Conservation (phyloP, 2,329 filamentous ascomycete genomes). For the Fusarium verticillioides region DNA sequence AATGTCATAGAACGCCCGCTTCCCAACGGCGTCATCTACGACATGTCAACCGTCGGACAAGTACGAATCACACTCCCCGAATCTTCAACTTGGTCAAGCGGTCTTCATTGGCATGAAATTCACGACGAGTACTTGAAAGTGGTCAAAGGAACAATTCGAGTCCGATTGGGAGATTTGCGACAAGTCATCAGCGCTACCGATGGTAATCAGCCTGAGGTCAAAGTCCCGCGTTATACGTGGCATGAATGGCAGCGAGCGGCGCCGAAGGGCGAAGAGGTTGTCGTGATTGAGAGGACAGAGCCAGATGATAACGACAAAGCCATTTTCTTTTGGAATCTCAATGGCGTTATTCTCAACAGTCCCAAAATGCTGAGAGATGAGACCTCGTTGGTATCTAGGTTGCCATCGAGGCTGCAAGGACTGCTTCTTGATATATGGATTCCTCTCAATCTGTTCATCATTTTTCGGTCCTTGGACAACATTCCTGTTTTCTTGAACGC, state of each 20-base stretch:
- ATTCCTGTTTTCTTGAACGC: conserved; percentile 44
- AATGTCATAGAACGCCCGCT: conserved; percentile 19
- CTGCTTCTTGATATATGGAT: conserved; percentile 44
- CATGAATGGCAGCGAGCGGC: conserved; percentile 60
- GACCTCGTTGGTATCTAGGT: not conserved
- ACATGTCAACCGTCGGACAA: conserved; percentile 51
- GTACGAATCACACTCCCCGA: conserved; percentile 57
- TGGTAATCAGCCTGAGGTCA: conserved; percentile 45
- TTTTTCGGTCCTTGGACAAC: conserved; percentile 47
- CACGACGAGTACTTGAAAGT: conserved; percentile 60
- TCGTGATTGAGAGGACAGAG: conserved; percentile 60
- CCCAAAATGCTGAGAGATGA: conserved; percentile 7
- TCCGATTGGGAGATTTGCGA: conserved; percentile 30
- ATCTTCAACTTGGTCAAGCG: conserved; percentile 59
- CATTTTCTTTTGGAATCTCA: conserved; percentile 62
- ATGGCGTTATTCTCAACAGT: conserved; percentile 52
- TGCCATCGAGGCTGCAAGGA: conserved; percentile 23
- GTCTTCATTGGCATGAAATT: conserved; percentile 60
- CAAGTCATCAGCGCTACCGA: conserved; percentile 35
- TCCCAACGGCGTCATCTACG: conserved; percentile 39
- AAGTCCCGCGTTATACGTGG: conserved; percentile 50
- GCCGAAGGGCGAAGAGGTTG: conserved; percentile 47
- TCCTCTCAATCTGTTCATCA: conserved; percentile 44
- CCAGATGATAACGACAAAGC: conserved; percentile 58
- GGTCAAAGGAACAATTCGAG: conserved; percentile 50